Percentiles rank a stretch among this genome's conserved stretches.
Conservation (phyloP, 2,329 filamentous ascomycete species). For the Metarhizium humberi region DNA sequence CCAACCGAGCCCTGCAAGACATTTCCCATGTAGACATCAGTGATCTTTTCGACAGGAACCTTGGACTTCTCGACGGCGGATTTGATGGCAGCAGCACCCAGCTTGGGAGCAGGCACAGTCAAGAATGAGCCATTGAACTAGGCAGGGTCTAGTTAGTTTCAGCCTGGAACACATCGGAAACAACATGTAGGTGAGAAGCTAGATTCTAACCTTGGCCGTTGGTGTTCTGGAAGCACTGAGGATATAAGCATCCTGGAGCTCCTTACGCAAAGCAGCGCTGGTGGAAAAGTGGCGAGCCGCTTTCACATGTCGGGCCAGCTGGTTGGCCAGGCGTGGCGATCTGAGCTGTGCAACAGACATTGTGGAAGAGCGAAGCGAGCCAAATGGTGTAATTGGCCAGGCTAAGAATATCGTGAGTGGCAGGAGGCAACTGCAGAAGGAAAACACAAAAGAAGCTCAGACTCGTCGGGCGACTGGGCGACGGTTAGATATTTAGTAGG, state of each 20-base stretch:
- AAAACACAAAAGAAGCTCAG: neutral
- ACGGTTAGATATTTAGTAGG: slow-evolving; percentile 3
- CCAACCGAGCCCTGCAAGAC: slow-evolving; percentile 78
- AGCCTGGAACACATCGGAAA: neutral
- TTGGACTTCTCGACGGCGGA: slow-evolving; percentile 80
- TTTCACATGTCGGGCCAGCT: slow-evolving; percentile 30
- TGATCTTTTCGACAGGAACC: slow-evolving; percentile 71
- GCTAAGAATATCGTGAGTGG: neutral
- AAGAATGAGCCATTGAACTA: slow-evolving; percentile 93
- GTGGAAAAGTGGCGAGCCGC: slow-evolving; percentile 38
- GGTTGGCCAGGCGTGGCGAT: slow-evolving; percentile 23
- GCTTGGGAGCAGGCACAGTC: slow-evolving; percentile 72
- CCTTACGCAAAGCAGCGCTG: slow-evolving; percentile 38
- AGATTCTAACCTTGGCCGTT: slow-evolving; percentile 61
- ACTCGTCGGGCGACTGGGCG: neutral
- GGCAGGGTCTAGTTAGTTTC: neutral
- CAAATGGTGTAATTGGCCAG: neutral
- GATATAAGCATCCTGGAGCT: slow-evolving; percentile 89
- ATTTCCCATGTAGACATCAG: slow-evolving; percentile 96
- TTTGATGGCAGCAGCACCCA: slow-evolving; percentile 87
- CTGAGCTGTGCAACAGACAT: slow-evolving; percentile 25
- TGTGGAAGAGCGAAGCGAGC: slow-evolving; percentile 1
- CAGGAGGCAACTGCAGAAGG: slow-evolving; percentile 1
- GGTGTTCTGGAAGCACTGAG: slow-evolving; percentile 83
- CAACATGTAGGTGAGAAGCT: neutral